Evolutionary conservation across 352 stramenopile species (phyloP), one percentile per base, ranked within the genome.

Genomic region (Pythium plurisporium): DNA sequence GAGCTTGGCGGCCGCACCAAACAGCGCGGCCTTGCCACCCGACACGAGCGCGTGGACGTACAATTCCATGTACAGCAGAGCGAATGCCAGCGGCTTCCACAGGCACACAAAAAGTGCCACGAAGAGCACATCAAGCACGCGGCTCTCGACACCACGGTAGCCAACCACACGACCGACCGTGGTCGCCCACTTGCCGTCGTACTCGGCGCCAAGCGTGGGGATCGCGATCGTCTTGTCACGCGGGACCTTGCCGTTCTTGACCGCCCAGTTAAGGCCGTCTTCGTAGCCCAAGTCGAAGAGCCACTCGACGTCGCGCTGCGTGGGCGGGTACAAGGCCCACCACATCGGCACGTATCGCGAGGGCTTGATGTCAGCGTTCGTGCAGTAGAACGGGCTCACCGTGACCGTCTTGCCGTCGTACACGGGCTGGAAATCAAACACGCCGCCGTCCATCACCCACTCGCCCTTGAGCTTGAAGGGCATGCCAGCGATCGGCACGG

Each of bases 301-400:
- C 85, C 87, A 95, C 60, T 89, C 65, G 31, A 95, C 72, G 51
- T 91, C 78, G 14, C 79, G 72, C 37, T 73, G 62, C 8, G 69
- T 72, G 0, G 86, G 83, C 19, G 87, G 85, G 49, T 89, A 75
- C 29, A 94, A 3, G 2, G 74, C 79, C 86, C 86, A 96, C 83
- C 85, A 93, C 74, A 95, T 85, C 2, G 86, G 87, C 56, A 96
- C 82, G 55, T 95, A 96, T n/a, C 84, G 78, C 31, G 82, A 94
- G 14, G 87, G 85, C 60, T 95, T 95, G 59, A 95, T 96, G 63
- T 95, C 86, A 6, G 85, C 83, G n/a, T 74, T 67, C 11, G 82
- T 87, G 65, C 81, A 95, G 72, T 95, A 96, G 65, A 96, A 89
- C 20, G 85, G 83, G 44, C 82, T 94, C 31, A 95, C 67, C 0